Evolutionary conservation across 2,329 filamentous ascomycete genomes (phyloP).

Genomic region (Aspergillus alliaceus): DNA sequence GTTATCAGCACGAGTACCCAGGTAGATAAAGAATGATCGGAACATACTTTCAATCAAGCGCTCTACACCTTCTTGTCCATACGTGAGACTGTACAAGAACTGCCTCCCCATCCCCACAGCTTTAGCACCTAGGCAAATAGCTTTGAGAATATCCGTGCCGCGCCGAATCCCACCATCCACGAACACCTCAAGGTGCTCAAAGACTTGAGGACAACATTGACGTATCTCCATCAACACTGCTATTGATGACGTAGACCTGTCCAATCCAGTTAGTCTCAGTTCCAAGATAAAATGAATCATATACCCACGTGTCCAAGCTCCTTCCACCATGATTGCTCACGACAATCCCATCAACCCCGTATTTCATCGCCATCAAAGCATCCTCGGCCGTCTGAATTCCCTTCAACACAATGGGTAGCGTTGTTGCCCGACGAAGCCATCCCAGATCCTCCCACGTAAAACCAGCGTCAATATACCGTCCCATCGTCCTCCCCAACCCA

Average conservation of each 20-base stretch:
- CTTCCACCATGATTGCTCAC: conserved; percentile 58
- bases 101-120: conserved; percentile 50
- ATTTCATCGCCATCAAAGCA: conserved; percentile 17
- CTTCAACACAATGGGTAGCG: conserved; percentile 16
- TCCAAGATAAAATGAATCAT: background rate
- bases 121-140: conserved; percentile 51
- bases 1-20: background rate
- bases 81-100: conserved; percentile 23
- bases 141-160: conserved; percentile 54
- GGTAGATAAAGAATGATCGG: too few species aligned
- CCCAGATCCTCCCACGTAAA: background rate
- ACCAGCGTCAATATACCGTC: background rate
- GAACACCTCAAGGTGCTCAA: conserved; percentile 50
- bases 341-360: conserved; percentile 46
- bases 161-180: conserved; percentile 53
- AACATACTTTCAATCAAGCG: background rate
- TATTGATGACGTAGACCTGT: conserved; percentile 42
- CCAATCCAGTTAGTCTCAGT: background rate
- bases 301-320: conserved; percentile 43
- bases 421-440: conserved; percentile 4
- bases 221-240: conserved; percentile 53
- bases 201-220: conserved; percentile 47
- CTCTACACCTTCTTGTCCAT: conserved; percentile 19
- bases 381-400: conserved; percentile 19
- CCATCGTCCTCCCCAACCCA: background rate